These are phyloP conservation scores for Setaria italica DNA, from an alignment of 202 grass and related monocot genomes.

Conservation along the genomic window DNA sequence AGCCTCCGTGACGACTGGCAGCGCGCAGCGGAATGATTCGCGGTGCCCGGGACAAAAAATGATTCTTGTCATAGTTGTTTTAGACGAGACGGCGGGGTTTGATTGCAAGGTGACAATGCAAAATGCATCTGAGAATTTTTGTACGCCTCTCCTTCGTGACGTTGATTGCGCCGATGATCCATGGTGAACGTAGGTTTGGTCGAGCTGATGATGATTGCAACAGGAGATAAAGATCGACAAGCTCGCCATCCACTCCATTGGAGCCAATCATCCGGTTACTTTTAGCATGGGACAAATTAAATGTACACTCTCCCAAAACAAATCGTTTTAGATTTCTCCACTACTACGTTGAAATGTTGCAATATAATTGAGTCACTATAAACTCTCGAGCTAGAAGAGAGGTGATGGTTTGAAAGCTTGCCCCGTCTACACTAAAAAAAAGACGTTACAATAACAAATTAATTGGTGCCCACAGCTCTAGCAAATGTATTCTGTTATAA, in stretches of 20 bases:
- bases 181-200: background rate
- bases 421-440: too few relatives aligned
- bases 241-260: background rate
- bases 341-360: too few relatives aligned
- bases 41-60: background rate
- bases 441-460: too few relatives aligned
- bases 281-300: background rate
- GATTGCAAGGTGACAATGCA: background rate
- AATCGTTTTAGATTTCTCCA: background rate
- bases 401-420: too few relatives aligned
- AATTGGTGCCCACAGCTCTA: too few relatives aligned
- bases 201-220: background rate
- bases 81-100: background rate
- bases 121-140: background rate
- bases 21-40: background rate
- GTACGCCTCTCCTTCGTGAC: background rate
- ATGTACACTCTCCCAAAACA: background rate
- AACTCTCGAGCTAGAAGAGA: too few relatives aligned
- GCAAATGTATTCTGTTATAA: too few relatives aligned
- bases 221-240: background rate
- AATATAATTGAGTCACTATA: too few relatives aligned
- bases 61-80: background rate
- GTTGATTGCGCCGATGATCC: conserved; percentile 22
- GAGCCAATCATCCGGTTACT: background rate
- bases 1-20: background rate